Conservation (phyloP, 768 basidiomycete genomes). For the Naganishia vaughanmartiniae region DNA sequence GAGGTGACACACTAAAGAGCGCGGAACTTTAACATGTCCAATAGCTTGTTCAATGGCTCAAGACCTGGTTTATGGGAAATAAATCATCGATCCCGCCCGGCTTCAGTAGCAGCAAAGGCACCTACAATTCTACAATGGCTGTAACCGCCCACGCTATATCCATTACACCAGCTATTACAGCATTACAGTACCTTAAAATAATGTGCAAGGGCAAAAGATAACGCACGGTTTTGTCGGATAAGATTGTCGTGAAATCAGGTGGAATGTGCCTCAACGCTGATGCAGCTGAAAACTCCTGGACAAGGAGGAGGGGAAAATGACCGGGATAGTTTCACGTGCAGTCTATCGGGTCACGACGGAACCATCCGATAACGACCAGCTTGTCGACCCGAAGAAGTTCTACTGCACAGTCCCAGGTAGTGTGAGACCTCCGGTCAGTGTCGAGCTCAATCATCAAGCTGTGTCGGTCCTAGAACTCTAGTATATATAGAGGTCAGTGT, state of each 20-base stretch:
- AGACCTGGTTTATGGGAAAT: no score
- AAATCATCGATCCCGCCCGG: no score
- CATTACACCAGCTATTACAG: background rate
- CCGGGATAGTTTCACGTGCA: slow-evolving; percentile 8
- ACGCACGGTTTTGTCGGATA: slow-evolving; percentile 28
- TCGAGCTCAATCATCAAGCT: no score
- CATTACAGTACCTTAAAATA: background rate
- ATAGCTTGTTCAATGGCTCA: no score
- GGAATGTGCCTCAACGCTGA: background rate
- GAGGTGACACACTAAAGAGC: no score
- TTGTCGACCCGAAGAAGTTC: background rate
- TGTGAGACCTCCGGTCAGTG: no score
- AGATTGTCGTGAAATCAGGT: background rate
- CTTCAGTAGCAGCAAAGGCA: no score
- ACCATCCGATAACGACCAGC: slow-evolving; percentile 3
- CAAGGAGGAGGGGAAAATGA: background rate
- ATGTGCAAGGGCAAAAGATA: slow-evolving; percentile 15
- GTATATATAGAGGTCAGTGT: background rate
- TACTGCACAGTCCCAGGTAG: background rate
- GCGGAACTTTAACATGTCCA: no score
- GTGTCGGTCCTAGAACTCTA: background rate
- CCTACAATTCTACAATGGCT: background rate
- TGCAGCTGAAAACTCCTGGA: no score
- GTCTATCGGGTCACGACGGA: background rate
- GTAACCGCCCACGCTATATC: background rate